Conservation (phyloP, 2,329 filamentous ascomycete genomes). For the Colletotrichum ledebouriae region DNA sequence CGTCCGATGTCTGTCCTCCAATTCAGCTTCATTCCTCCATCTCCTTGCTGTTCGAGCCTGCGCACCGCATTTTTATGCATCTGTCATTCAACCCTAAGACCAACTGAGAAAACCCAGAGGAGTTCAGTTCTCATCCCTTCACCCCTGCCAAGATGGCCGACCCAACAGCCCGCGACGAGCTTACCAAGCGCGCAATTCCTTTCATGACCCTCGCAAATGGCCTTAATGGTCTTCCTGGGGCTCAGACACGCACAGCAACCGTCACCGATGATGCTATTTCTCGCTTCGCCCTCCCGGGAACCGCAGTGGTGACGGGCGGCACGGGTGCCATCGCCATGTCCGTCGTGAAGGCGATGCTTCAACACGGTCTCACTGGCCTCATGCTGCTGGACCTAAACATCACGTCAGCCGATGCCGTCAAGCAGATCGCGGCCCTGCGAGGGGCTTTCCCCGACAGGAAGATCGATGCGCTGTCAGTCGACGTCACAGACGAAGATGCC, state of each 20-base stretch:
- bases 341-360: conserved; percentile 77
- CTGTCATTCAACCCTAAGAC: background rate
- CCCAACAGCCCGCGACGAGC: conserved; percentile 36
- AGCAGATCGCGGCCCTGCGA: conserved; percentile 58
- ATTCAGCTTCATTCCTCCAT: background rate
- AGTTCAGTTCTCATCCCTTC: background rate
- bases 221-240: conserved; percentile 31
- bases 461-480: conserved; percentile 65
- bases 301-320: conserved; percentile 71
- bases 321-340: conserved; percentile 73
- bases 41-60: background rate
- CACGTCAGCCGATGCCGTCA: conserved; percentile 51
- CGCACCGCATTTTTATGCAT: background rate
- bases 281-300: conserved; percentile 51
- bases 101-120: background rate
- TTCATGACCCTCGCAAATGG: conserved; percentile 46
- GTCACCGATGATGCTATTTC: conserved; percentile 25
- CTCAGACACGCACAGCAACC: conserved; percentile 29
- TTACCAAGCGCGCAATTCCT: conserved; percentile 47
- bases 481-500: conserved; percentile 68
- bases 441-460: conserved; percentile 66
- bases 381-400: conserved; percentile 71
- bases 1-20: background rate
- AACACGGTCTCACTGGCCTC: conserved; percentile 73
- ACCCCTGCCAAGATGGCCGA: conserved; percentile 22